Evolutionary conservation across 2,329 filamentous ascomycete genomes (phyloP).

Genomic region (Tympanopsis confertula): DNA sequence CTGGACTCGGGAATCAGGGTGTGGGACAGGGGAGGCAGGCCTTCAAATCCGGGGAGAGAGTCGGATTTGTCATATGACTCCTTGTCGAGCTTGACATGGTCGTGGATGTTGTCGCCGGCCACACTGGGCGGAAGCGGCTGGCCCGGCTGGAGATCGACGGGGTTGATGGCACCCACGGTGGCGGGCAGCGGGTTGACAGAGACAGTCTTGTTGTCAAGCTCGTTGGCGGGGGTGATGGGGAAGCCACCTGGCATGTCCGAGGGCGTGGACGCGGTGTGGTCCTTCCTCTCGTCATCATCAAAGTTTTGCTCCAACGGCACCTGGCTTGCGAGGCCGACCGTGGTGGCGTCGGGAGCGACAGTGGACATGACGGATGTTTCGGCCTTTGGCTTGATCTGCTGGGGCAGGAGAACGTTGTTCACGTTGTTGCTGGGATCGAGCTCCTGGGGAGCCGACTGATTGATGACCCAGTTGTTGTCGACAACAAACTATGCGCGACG

Average conservation of each 20-base stretch:
- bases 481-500: constrained; percentile 67
- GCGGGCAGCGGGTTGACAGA: constrained; percentile 51
- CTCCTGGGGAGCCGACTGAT: constrained; percentile 71
- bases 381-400: constrained; percentile 46
- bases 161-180: constrained; percentile 59
- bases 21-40: constrained; percentile 42
- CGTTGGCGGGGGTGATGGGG: constrained; percentile 55
- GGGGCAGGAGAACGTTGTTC: constrained; percentile 79
- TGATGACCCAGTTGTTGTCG: constrained; percentile 79
- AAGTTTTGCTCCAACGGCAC: constrained; percentile 47
- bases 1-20: constrained; percentile 74
- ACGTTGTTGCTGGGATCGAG: constrained; percentile 72
- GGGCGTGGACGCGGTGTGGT: constrained; percentile 17
- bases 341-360: constrained; percentile 59
- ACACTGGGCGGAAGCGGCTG: constrained; percentile 67
- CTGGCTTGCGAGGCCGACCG: constrained; percentile 55
- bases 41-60: constrained; percentile 35
- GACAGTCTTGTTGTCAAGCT: constrained; percentile 38
- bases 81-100: constrained; percentile 67
- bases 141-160: constrained; percentile 66
- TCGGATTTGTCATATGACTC: constrained; percentile 78
- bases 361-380: constrained; percentile 48
- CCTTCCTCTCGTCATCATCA: constrained; percentile 12
- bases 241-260: constrained; percentile 55
- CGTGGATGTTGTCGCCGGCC: constrained; percentile 56